A percentile compares a stretch with the other conserved stretches of the same genome.
Evolutionary conservation across 805 yeast species (phyloP).

Genomic region (Suhomyces emberorum): DNA sequence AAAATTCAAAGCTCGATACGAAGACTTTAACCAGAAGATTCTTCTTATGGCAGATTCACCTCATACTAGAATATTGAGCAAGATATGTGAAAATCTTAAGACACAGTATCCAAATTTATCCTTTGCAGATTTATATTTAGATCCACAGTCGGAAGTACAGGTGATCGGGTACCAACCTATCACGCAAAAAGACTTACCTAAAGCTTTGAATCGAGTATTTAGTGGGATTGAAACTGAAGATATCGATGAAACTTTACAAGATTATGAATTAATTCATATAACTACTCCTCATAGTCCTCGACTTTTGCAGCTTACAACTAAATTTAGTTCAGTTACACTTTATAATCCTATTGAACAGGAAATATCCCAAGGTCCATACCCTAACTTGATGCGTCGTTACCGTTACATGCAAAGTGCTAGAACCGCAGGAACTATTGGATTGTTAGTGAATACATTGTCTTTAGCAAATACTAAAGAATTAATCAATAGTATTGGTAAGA

Average conservation of each 20-base stretch:
- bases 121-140: conserved; percentile 31
- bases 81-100: conserved; percentile 34
- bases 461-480: conserved; percentile 68
- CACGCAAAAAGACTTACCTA: neutral
- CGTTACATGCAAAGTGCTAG: conserved; percentile 84
- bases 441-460: conserved; percentile 86
- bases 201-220: conserved; percentile 18
- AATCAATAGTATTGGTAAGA: conserved; percentile 54
- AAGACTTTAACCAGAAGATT: conserved; percentile 40
- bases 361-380: conserved; percentile 58
- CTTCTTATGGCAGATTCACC: conserved; percentile 77
- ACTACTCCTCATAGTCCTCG: conserved; percentile 77
- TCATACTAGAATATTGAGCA: conserved; percentile 44
- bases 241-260: conserved; percentile 15
- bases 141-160: conserved; percentile 26
- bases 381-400: conserved; percentile 80
- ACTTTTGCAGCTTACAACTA: conserved; percentile 68
- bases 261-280: conserved; percentile 65
- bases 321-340: conserved; percentile 52
- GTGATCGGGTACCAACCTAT: conserved; percentile 42
- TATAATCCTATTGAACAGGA: conserved; percentile 41
- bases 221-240: conserved; percentile 15
- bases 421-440: conserved; percentile 88
- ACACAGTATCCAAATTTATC: conserved; percentile 28
- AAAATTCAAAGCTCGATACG: conserved; percentile 41